A percentile compares a stretch with the other conserved stretches of the same genome.
Conservation (phyloP, 495 filamentous ascomycete species). For the Penicillium canariense region DNA sequence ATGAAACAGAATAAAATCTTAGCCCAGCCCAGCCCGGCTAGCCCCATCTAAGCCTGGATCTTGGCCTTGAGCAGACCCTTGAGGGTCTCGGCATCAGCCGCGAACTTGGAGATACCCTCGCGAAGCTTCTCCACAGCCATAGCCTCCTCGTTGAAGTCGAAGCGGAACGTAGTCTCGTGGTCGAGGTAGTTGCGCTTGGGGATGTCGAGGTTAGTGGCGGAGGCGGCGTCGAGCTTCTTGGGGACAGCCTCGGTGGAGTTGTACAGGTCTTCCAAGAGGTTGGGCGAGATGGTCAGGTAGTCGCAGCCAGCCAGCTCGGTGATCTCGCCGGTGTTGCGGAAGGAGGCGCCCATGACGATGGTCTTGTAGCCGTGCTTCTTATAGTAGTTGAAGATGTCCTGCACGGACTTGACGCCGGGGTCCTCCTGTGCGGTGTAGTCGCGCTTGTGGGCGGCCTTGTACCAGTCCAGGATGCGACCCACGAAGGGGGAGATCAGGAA, state of each 20-base stretch:
- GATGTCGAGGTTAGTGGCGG: slow-evolving; percentile 67
- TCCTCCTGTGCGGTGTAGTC: slow-evolving; percentile 85
- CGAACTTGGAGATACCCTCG: slow-evolving; percentile 98
- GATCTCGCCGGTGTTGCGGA: slow-evolving; percentile 94
- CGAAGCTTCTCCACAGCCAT: slow-evolving; percentile 99
- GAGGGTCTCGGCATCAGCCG: slow-evolving; percentile 89
- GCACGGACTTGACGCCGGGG: slow-evolving; percentile 93
- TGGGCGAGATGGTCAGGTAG: slow-evolving; percentile 97
- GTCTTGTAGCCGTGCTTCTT: slow-evolving; percentile 99
- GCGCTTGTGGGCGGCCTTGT: slow-evolving; percentile 94
- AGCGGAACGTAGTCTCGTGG: slow-evolving; percentile 89
- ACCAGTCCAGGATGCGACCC: slow-evolving; percentile 99
- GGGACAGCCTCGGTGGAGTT: slow-evolving; percentile 76
- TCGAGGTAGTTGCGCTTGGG: slow-evolving; percentile 87
- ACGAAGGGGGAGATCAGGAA: slow-evolving; percentile 99
- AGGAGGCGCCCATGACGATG: slow-evolving; percentile 99
- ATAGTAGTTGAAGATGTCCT: slow-evolving; percentile 99
- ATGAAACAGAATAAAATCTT: slow-evolving; percentile 13
- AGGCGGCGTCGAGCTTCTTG: slow-evolving; percentile 81
- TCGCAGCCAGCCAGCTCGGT: slow-evolving; percentile 97
- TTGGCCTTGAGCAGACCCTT: slow-evolving; percentile 89
- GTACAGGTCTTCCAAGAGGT: slow-evolving; percentile 88
- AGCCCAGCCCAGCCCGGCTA: background rate
- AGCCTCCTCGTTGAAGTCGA: slow-evolving; percentile 98
- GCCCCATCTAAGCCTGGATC: slow-evolving; percentile 55